These are phyloP conservation scores for Plantago coronopus DNA, from an alignment of 305 asterid genomes.

Conservation along the genomic window DNA sequence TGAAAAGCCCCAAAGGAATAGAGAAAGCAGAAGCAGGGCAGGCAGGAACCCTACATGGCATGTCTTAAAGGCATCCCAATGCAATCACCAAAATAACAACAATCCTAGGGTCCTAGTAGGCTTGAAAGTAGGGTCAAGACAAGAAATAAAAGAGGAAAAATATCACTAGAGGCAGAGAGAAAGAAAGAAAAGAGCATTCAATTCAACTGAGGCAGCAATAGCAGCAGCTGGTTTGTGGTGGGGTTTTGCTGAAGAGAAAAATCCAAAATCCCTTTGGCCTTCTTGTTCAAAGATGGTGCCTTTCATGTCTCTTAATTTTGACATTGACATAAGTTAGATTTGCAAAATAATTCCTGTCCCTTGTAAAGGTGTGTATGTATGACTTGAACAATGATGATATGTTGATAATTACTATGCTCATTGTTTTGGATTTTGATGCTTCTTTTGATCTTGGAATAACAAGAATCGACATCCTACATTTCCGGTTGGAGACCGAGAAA, in stretches of 20 bases:
- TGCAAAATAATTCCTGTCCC: constrained; percentile 28
- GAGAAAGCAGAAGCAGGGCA: constrained; percentile 19
- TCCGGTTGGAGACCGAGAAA: too few species aligned
- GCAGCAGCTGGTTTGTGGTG: constrained; percentile 1
- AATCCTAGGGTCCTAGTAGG: constrained; percentile 38
- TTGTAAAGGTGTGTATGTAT: constrained; percentile 11
- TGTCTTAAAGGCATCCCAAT: constrained; percentile 35
- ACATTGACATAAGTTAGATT: constrained; percentile 34
- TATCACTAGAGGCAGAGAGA: background rate
- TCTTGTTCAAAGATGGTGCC: constrained; percentile 27
- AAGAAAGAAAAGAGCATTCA: constrained; percentile 26
- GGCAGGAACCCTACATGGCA: constrained; percentile 26
- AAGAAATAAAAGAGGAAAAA: constrained; percentile 13
- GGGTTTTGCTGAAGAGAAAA: background rate
- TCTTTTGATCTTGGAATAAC: constrained; percentile 13
- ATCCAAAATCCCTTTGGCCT: constrained; percentile 11
- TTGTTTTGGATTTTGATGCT: background rate
- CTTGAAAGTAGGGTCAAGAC: constrained; percentile 33
- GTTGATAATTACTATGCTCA: background rate
- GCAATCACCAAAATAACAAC: constrained; percentile 35
- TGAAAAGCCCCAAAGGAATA: constrained; percentile 26
- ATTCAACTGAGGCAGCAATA: constrained; percentile 24
- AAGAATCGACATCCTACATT: background rate
- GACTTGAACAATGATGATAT: constrained; percentile 1
- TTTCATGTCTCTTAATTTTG: constrained; percentile 28